phyloP scores from a whole-genome alignment of 2,329 filamentous ascomycete genomes.

The Plenodomus lindquistii region DNA sequence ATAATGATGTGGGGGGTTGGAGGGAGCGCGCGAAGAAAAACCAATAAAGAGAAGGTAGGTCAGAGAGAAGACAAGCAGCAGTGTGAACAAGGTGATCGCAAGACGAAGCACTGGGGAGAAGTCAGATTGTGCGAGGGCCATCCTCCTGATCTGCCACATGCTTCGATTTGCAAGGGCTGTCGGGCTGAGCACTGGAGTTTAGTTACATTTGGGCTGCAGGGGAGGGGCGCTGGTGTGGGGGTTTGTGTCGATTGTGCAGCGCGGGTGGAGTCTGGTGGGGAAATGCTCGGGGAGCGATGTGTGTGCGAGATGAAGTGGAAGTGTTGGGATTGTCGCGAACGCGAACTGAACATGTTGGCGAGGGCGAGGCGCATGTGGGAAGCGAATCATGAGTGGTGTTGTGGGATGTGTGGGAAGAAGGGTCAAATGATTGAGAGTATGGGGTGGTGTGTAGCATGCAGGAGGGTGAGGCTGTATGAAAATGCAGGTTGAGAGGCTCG shows the following conservation, averaged over 20 bases:
- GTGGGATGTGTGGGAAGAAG: neutral
- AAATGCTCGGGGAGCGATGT: too few relatives aligned
- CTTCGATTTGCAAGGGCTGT: neutral
- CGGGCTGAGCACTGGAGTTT: neutral
- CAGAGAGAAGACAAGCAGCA: neutral
- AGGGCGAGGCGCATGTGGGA: neutral
- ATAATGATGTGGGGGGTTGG: too few relatives aligned
- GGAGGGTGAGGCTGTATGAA: neutral
- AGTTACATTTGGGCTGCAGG: neutral
- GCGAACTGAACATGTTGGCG: neutral
- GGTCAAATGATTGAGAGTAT: neutral
- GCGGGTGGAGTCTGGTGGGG: too few relatives aligned
- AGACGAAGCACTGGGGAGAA: neutral
- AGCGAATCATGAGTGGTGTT: neutral
- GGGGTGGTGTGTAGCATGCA: neutral
- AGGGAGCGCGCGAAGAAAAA: too few relatives aligned
- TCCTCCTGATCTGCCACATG: too few relatives aligned
- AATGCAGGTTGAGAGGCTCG: neutral
- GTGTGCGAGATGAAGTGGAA: neutral
- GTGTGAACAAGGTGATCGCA: neutral
- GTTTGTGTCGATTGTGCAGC: neutral
- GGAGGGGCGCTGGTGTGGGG: neutral
- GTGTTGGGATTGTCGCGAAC: neutral
- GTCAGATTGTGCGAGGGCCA: too few relatives aligned
- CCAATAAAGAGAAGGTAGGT: too few relatives aligned